Evolutionary conservation across 2,329 filamentous ascomycete genomes (phyloP), one percentile per base, ranked within the genome.

Genomic region (Fusarium irregulare): DNA sequence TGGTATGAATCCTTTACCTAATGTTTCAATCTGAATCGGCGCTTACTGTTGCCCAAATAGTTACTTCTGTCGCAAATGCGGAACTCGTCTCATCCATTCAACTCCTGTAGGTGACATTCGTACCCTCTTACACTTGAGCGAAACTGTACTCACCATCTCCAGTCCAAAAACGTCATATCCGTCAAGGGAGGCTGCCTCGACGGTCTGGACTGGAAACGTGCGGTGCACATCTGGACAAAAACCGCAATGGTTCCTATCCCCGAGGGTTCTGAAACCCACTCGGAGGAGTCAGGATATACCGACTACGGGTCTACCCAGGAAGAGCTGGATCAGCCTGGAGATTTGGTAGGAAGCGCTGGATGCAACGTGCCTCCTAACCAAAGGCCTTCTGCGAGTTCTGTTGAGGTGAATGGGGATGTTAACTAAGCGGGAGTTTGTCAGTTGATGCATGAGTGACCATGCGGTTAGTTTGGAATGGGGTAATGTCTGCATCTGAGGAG

Each of bases 171-270:
- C 63, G 84, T 89, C 49, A 85, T 91, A 42, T 88, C 87, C 18
- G 85, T 93, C 47, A 92, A 92, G 75, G 90, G 87, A 13, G 90
- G 89, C 42, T 91, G 90, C 73, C 82, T 93, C 47, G 85, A 89
- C 8, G 88, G 86, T 2, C 80, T 92, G 21, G 85, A 89, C 77
- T 88, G 89, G 87, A 81, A 77, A 14, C 80, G 77, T 5, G 89
- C 88, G 28, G 86, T 87, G 68, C 90, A 93, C 80, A 89, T 92
- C 72, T 92, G 88, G 87, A 90, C 88, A 21, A 88, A 88, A 73
- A 85, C 84, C 44, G 90, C 90, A 70, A 89, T 92, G 83, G 84
- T 92, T 20, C 87, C 89, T 34, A 91, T 92, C 67, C 90, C 90
- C 4, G 88, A 91, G 72, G 87, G 88, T 12, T 85, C 84, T 28